These are phyloP conservation scores for Daldinia childiae DNA, from an alignment of 495 filamentous ascomycete genomes.

Conservation along the genomic window DNA sequence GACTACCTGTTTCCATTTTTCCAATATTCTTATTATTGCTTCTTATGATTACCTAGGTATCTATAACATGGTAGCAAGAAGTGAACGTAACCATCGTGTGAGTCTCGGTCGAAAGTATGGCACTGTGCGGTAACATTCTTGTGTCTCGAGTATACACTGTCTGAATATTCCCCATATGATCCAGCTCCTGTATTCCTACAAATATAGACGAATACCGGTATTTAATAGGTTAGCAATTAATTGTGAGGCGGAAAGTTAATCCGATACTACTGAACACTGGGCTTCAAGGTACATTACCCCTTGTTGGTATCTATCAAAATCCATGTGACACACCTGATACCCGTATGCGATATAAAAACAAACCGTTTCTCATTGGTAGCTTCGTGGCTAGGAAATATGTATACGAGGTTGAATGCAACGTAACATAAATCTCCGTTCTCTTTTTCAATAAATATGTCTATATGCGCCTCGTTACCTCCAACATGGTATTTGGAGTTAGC, in stretches of 20 bases:
- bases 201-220: too few relatives aligned
- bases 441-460: not conserved
- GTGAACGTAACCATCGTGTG: not conserved
- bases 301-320: too few relatives aligned
- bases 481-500: slow-evolving; percentile 12
- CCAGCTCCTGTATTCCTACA: not conserved
- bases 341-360: not conserved
- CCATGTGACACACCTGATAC: too few relatives aligned
- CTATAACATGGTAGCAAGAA: not conserved
- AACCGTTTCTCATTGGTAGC: not conserved
- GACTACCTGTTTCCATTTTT: too few relatives aligned
- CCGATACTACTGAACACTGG: not conserved
- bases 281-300: too few relatives aligned
- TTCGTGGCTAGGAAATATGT: not conserved
- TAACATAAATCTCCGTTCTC: not conserved
- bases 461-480: not conserved
- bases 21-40: too few relatives aligned
- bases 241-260: not conserved
- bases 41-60: too few relatives aligned
- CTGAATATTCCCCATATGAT: not conserved
- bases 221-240: too few relatives aligned
- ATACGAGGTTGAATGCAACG: not conserved
- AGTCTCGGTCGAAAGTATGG: not conserved
- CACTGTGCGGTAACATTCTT: not conserved
- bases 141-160: not conserved